Conservation (phyloP, 768 basidiomycete genomes). For the Lactarius akahatsu region DNA sequence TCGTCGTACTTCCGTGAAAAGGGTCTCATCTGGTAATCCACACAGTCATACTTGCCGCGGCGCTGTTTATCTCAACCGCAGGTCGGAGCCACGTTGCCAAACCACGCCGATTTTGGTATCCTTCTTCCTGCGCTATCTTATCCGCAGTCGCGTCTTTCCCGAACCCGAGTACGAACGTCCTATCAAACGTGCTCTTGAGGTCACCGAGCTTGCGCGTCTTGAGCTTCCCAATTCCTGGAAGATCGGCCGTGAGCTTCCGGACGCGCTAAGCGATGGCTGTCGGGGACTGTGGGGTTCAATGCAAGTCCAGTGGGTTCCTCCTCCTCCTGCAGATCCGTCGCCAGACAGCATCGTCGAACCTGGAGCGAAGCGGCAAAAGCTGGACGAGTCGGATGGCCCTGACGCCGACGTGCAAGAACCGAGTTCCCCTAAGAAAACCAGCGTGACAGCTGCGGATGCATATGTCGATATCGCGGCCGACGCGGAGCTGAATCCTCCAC, state of each 20-base stretch:
- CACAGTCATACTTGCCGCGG: slow-evolving; percentile 22
- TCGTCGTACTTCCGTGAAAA: slow-evolving; percentile 66
- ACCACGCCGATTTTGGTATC: slow-evolving; percentile 52
- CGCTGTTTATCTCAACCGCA: slow-evolving; percentile 30
- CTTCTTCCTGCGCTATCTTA: slow-evolving; percentile 63
- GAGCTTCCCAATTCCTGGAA: slow-evolving; percentile 53
- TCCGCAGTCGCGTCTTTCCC: slow-evolving; percentile 53
- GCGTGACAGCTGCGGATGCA: neutral
- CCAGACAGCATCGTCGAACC: slow-evolving; percentile 23
- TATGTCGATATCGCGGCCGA: neutral
- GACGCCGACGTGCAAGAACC: neutral
- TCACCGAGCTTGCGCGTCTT: slow-evolving; percentile 44
- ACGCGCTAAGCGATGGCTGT: slow-evolving; percentile 51
- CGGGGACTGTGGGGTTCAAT: slow-evolving; percentile 47
- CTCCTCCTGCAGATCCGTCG: slow-evolving; percentile 5
- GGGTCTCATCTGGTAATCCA: slow-evolving; percentile 61
- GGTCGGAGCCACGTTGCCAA: slow-evolving; percentile 49
- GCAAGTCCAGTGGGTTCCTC: slow-evolving; percentile 18
- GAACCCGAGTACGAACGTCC: slow-evolving; percentile 43
- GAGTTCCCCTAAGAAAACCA: neutral
- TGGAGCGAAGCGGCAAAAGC: slow-evolving; percentile 32
- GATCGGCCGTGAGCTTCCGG: slow-evolving; percentile 49
- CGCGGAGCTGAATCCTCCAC: neutral
- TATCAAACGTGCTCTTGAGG: slow-evolving; percentile 47
- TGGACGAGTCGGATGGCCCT: slow-evolving; percentile 15